A percentile compares a stretch with the other conserved stretches of the same genome.
Evolutionary conservation across 495 filamentous ascomycete species (phyloP).

Genomic region (Neurospora hispaniola): DNA sequence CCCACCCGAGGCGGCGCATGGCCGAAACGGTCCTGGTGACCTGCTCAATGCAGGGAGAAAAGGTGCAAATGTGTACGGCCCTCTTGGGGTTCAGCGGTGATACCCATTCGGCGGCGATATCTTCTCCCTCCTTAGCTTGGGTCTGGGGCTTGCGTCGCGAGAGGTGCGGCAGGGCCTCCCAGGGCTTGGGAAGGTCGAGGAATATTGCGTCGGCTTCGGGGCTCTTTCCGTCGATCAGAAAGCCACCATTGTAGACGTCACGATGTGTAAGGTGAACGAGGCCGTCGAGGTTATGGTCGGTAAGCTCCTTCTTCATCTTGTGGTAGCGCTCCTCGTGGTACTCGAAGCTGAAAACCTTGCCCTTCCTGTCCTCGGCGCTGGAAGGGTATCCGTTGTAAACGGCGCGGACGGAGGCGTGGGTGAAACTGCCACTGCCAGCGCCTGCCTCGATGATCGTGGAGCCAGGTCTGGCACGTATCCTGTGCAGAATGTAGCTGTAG

Average conservation of each 20-base stretch:
- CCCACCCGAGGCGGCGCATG: slow-evolving; percentile 72
- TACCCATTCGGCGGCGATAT: slow-evolving; percentile 24
- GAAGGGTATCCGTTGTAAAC: slow-evolving; percentile 73
- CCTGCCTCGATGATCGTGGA: slow-evolving; percentile 81
- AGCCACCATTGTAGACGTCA: slow-evolving; percentile 85
- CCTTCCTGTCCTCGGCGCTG: slow-evolving; percentile 32
- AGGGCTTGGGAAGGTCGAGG: slow-evolving; percentile 87
- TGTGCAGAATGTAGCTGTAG: slow-evolving; percentile 89
- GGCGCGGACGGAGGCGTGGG: slow-evolving; percentile 77
- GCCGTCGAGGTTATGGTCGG: slow-evolving; percentile 57
- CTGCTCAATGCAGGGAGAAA: slow-evolving; percentile 95
- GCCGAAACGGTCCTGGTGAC: slow-evolving; percentile 70
- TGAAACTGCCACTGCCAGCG: slow-evolving; percentile 90
- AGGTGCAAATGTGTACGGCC: slow-evolving; percentile 73
- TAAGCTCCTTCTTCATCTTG: slow-evolving; percentile 64
- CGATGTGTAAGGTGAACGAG: slow-evolving; percentile 78
- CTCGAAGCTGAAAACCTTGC: slow-evolving; percentile 88
- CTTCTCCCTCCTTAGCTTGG: slow-evolving; percentile 2
- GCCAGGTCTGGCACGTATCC: slow-evolving; percentile 73
- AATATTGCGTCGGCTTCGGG: slow-evolving; percentile 76
- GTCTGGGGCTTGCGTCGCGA: slow-evolving; percentile 43
- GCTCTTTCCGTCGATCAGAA: slow-evolving; percentile 46
- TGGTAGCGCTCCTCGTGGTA: slow-evolving; percentile 71
- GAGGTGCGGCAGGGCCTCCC: slow-evolving; percentile 79
- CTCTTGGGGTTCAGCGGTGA: slow-evolving; percentile 61